A percentile compares a stretch with the other conserved stretches of the same genome.
Conservation (phyloP, 208 protist species). For the Leishmania arabica region DNA sequence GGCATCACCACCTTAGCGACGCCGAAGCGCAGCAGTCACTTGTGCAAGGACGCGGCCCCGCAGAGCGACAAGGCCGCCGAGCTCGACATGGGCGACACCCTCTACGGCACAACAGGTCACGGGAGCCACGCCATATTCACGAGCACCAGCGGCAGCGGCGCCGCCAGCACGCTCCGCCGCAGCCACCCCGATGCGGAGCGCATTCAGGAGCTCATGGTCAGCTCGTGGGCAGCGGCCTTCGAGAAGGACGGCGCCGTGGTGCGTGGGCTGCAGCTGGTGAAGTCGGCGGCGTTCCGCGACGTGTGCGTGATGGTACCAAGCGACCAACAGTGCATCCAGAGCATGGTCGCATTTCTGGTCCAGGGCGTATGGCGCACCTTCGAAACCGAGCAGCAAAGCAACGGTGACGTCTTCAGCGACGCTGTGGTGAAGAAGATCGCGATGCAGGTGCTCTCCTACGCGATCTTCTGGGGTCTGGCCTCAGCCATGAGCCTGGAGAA, state of each 20-base stretch:
- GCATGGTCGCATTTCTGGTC: conserved; percentile 94
- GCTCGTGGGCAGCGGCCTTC: conserved; percentile 84
- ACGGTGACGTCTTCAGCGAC: conserved; percentile 22
- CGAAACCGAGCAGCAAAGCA: conserved; percentile 88
- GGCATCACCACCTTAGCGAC: background rate
- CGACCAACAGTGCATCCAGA: conserved; percentile 85
- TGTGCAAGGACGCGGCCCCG: conserved; percentile 11
- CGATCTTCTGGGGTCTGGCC: conserved; percentile 96
- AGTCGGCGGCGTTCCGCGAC: conserved; percentile 55
- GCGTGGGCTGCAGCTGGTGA: conserved; percentile 71
- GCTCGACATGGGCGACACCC: conserved; percentile 16
- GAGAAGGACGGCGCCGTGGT: conserved; percentile 78
- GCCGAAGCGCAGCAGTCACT: background rate
- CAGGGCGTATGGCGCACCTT: conserved; percentile 88
- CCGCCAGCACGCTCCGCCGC: conserved; percentile 13
- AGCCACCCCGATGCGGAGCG: conserved; percentile 64
- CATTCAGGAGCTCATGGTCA: conserved; percentile 88
- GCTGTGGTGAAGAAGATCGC: conserved; percentile 26
- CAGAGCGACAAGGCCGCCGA: conserved; percentile 4
- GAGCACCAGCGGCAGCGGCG: conserved; percentile 8
- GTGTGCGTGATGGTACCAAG: conserved; percentile 95
- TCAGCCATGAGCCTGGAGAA: conserved; percentile 67
- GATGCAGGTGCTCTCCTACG: conserved; percentile 76
- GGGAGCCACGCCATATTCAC: conserved; percentile 8
- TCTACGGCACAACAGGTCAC: conserved; percentile 12